Evolutionary conservation across 1,284 basidiomycete species (phyloP).

Genomic region (Porogramme epimiltina): DNA sequence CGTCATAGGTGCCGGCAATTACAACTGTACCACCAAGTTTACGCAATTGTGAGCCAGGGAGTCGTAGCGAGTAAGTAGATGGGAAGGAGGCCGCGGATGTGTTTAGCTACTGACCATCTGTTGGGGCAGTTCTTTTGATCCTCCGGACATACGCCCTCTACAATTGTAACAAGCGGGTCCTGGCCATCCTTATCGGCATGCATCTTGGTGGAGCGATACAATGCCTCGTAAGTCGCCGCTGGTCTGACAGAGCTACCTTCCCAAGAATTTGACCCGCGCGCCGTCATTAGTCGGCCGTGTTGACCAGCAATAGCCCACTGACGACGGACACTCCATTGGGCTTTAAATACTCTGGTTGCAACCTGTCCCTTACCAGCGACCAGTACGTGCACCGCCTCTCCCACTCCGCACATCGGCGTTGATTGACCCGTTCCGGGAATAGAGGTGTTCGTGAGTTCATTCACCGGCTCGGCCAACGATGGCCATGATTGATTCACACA

Average conservation of each 20-base stretch:
- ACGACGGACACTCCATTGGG: constrained; percentile 6
- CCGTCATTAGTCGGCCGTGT: constrained; percentile 6
- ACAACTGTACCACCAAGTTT: constrained; percentile 16
- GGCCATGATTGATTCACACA: no score
- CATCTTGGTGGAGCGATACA: constrained; percentile 12
- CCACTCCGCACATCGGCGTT: no score
- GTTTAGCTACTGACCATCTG: neutral
- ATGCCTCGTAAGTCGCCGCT: constrained; percentile 3
- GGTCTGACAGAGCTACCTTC: neutral
- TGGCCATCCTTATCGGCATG: constrained; percentile 12
- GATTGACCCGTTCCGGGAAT: no score
- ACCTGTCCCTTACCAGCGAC: constrained; percentile 12
- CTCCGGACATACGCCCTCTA: constrained; percentile 22
- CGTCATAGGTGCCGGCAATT: constrained; percentile 14
- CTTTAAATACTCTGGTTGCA: constrained; percentile 9
- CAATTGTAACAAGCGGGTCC: constrained; percentile 18
- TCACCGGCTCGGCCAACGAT: neutral
- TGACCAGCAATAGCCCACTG: constrained; percentile 17
- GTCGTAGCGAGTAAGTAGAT: constrained; percentile 7
- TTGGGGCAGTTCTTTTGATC: constrained; percentile 13
- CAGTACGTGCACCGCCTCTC: constrained; percentile 9
- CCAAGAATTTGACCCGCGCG: neutral
- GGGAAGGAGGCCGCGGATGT: neutral
- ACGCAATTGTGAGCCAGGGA: constrained; percentile 11
- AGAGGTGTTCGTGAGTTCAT: constrained; percentile 15